phyloP scores from a whole-genome alignment of 2,329 filamentous ascomycete species.

The Cytospora mali region DNA sequence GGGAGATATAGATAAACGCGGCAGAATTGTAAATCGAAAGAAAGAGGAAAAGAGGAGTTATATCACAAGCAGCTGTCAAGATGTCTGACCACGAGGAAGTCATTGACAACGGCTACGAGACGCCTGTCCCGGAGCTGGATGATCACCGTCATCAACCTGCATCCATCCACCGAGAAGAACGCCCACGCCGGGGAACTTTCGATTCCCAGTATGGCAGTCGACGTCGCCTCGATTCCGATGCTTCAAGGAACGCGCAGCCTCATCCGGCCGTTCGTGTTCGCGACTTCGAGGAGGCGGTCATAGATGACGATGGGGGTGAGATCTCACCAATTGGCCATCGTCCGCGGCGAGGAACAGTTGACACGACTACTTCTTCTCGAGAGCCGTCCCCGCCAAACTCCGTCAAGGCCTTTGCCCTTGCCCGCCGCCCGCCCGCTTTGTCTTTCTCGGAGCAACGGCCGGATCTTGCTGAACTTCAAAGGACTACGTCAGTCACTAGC shows the following conservation, averaged over 20 bases:
- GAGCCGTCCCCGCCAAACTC: constrained; percentile 92
- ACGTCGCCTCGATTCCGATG: constrained; percentile 39
- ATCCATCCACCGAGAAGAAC: constrained; percentile 61
- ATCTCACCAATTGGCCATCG: constrained; percentile 47
- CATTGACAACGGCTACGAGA: constrained; percentile 67
- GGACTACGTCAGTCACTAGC: constrained; percentile 70
- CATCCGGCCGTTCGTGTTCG: constrained; percentile 59
- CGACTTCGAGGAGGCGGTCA: constrained; percentile 85
- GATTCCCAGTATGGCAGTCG: constrained; percentile 65
- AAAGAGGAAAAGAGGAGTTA: not conserved
- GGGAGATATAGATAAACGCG: constrained; percentile 6
- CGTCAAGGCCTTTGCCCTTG: constrained; percentile 94
- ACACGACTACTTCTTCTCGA: constrained; percentile 59
- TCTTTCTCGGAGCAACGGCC: constrained; percentile 54
- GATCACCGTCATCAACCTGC: constrained; percentile 69
- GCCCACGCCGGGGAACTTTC: constrained; percentile 70
- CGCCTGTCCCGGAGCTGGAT: constrained; percentile 79
- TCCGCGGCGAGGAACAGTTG: constrained; percentile 59
- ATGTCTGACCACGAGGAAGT: constrained; percentile 71
- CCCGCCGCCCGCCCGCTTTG: constrained; percentile 75
- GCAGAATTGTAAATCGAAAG: constrained; percentile 3
- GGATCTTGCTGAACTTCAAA: constrained; percentile 59
- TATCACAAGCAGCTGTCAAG: constrained; percentile 44
- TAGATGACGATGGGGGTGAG: constrained; percentile 69
- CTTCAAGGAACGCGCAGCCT: constrained; percentile 43